Conservation (phyloP, 345 rosid genomes). For the Cochlearia excelsa region DNA sequence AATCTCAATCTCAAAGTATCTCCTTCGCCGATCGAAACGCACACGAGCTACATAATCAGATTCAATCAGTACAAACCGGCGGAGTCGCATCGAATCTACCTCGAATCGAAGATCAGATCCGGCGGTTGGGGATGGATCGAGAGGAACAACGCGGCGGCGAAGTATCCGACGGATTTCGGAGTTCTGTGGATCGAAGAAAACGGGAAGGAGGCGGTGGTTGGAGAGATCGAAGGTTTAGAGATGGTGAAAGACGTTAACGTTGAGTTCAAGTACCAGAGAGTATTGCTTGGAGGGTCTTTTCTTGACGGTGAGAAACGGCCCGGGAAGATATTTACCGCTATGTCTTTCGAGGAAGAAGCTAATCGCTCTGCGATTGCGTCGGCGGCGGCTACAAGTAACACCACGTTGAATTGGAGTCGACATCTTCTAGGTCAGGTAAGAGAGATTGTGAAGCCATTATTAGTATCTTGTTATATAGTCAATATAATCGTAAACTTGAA, state of each 20-base stretch:
- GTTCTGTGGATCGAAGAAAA: constrained; percentile 57
- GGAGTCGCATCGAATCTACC: constrained; percentile 53
- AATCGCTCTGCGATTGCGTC: constrained; percentile 17
- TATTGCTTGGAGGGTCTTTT: constrained; percentile 58
- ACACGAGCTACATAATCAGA: constrained; percentile 64
- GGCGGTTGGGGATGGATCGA: constrained; percentile 89
- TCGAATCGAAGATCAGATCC: constrained; percentile 50
- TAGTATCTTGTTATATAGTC: neutral
- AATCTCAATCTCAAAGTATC: constrained; percentile 31
- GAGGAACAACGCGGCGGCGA: constrained; percentile 69
- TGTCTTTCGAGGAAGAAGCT: constrained; percentile 72
- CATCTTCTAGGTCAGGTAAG: constrained; percentile 75
- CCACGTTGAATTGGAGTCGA: constrained; percentile 69
- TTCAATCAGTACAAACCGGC: constrained; percentile 62
- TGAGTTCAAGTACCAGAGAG: constrained; percentile 66
- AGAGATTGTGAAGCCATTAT: neutral
- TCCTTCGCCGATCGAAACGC: constrained; percentile 15
- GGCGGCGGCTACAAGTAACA: constrained; percentile 52
- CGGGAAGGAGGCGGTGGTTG: constrained; percentile 43
- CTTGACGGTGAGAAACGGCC: constrained; percentile 68
- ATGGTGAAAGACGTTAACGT: constrained; percentile 77
- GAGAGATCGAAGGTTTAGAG: constrained; percentile 56
- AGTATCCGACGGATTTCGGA: constrained; percentile 82
- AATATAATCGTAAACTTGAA: constrained; percentile 4
- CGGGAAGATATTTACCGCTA: constrained; percentile 79